A percentile compares a stretch with the other conserved stretches of the same genome.
Conservation (phyloP, 2,329 filamentous ascomycete genomes). For the Fusarium robinianum region DNA sequence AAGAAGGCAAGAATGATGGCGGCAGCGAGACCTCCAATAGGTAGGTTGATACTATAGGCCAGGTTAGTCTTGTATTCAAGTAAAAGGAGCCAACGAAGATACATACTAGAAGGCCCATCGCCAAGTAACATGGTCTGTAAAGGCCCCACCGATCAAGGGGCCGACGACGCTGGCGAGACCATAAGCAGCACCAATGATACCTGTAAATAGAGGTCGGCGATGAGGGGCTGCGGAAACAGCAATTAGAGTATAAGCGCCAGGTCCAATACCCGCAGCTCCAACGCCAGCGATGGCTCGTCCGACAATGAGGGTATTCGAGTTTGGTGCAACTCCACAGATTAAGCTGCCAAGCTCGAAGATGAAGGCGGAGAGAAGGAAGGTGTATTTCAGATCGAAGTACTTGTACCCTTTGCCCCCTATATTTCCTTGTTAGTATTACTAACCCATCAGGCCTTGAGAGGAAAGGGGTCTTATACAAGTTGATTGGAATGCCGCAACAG, state of each 20-base stretch:
- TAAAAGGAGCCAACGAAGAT: too few relatives aligned
- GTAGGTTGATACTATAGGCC: conserved; percentile 10
- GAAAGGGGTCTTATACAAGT: too few relatives aligned
- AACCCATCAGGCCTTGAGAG: conserved; percentile 43
- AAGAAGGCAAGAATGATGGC: conserved; percentile 2
- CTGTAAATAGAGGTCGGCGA: conserved; percentile 10
- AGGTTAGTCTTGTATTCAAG: too few relatives aligned
- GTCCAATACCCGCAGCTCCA: conserved; percentile 11
- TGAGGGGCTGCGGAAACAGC: conserved; percentile 11
- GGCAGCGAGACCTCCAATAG: neutral
- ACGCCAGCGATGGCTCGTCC: conserved; percentile 9
- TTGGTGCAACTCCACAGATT: conserved; percentile 11
- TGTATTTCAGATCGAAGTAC: conserved; percentile 43
- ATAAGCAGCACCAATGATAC: conserved; percentile 10
- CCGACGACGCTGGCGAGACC: conserved; percentile 5
- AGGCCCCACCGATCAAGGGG: conserved; percentile 4
- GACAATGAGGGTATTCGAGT: conserved; percentile 10
- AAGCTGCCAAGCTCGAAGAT: conserved; percentile 53
- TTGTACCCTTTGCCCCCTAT: conserved; percentile 42
- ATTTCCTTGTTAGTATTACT: too few relatives aligned
- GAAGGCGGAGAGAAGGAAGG: conserved; percentile 48
- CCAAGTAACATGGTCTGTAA: conserved; percentile 3
- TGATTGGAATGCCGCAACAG: conserved; percentile 25
- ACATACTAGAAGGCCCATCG: conserved; percentile 15
- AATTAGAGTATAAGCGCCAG: too few relatives aligned